phyloP scores from a whole-genome alignment of 2,329 filamentous ascomycete species.

The Fusarium coffeatum region DNA sequence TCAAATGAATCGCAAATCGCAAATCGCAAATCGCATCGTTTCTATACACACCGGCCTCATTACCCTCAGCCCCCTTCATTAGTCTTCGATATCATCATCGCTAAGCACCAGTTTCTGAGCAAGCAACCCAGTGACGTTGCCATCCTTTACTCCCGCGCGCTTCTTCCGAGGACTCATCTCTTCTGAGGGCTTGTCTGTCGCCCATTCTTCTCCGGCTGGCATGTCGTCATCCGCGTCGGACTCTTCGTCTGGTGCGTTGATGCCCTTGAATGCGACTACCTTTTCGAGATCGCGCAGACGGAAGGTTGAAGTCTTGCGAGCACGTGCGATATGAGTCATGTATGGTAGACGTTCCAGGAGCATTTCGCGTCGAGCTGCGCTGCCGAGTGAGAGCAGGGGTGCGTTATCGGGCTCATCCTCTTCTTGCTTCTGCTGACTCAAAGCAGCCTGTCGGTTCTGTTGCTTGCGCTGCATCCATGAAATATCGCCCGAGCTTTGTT shows the following conservation, averaged over 20 bases:
- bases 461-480: slow-evolving; percentile 53
- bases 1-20: slow-evolving; percentile 30
- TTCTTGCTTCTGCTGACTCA: slow-evolving; percentile 30
- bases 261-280: slow-evolving; percentile 74
- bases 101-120: slow-evolving; percentile 78
- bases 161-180: slow-evolving; percentile 64
- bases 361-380: slow-evolving; percentile 76
- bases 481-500: slow-evolving; percentile 44
- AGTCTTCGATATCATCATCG: slow-evolving; percentile 87
- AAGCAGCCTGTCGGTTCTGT: slow-evolving; percentile 36
- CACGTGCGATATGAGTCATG: slow-evolving; percentile 73
- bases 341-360: slow-evolving; percentile 90
- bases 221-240: slow-evolving; percentile 59
- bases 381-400: slow-evolving; percentile 69
- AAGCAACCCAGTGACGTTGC: slow-evolving; percentile 56
- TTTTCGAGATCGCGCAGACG: slow-evolving; percentile 71
- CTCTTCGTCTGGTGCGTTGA: slow-evolving; percentile 61
- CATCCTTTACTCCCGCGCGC: slow-evolving; percentile 53
- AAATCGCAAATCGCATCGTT: slow-evolving; percentile 21
- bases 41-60: neutral
- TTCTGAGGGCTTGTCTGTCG: slow-evolving; percentile 70
- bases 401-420: slow-evolving; percentile 43
- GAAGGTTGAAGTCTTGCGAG: slow-evolving; percentile 52
- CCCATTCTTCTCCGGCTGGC: slow-evolving; percentile 63
- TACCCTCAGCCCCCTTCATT: slow-evolving; percentile 44